phyloP scores from a whole-genome alignment of 2,329 filamentous ascomycete species.

The Acrocalymma vagum region DNA sequence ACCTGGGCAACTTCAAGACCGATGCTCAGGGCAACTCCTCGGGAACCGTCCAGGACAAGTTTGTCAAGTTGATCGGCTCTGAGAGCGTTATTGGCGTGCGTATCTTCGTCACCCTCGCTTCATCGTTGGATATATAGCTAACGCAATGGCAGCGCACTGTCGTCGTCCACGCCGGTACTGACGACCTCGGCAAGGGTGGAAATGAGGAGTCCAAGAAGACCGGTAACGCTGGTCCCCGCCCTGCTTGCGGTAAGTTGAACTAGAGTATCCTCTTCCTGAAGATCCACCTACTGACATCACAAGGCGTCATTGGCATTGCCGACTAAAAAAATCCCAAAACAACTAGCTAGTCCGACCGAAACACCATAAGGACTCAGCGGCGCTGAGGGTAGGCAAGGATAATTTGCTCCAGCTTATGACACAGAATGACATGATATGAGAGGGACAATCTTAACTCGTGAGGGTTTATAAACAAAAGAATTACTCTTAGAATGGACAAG shows the following conservation, averaged over 20 bases:
- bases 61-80: constrained; percentile 94
- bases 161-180: constrained; percentile 92
- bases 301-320: too few species aligned
- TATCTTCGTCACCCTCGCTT: background rate
- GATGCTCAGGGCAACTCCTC: constrained; percentile 90
- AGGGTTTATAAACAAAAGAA: too few species aligned
- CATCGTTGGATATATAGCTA: constrained; percentile 10
- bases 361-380: too few species aligned
- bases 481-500: too few species aligned
- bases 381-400: too few species aligned
- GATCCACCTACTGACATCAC: too few species aligned
- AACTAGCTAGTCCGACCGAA: too few species aligned
- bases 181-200: constrained; percentile 92
- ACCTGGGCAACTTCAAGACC: constrained; percentile 96
- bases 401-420: too few species aligned
- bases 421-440: too few species aligned
- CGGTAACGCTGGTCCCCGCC: constrained; percentile 90
- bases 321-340: too few species aligned
- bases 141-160: constrained; percentile 76
- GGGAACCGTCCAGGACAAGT: constrained; percentile 80
- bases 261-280: too few species aligned
- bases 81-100: constrained; percentile 91
- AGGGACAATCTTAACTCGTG: too few species aligned
- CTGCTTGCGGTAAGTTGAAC: constrained; percentile 89
- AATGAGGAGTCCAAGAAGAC: constrained; percentile 98